A percentile compares a stretch with the other conserved stretches of the same genome.
These are phyloP conservation scores for Coleophoma eucalyptorum DNA, from an alignment of 2,329 filamentous ascomycete species.

Conservation along the genomic window DNA sequence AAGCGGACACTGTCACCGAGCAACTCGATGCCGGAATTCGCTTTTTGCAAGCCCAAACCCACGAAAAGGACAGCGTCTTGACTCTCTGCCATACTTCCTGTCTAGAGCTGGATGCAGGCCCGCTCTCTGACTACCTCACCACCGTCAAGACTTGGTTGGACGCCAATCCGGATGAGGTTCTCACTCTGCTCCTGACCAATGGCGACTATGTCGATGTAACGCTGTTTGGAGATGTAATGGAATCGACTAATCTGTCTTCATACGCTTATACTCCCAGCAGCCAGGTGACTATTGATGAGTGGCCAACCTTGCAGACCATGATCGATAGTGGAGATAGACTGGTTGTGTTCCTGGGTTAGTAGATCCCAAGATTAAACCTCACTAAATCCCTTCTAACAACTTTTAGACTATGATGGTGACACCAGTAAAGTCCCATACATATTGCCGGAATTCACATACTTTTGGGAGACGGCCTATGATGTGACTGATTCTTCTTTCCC, in stretches of 20 bases:
- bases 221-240: conserved; percentile 41
- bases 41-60: conserved; percentile 58
- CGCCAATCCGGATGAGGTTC: conserved; percentile 52
- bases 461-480: conserved; percentile 72
- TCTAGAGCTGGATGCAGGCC: conserved; percentile 51
- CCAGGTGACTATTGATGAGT: conserved; percentile 39
- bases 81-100: conserved; percentile 56
- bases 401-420: conserved; percentile 56
- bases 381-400: too few species aligned
- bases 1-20: conserved; percentile 51
- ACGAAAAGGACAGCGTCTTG: conserved; percentile 9
- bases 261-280: conserved; percentile 23
- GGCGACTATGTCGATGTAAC: conserved; percentile 50
- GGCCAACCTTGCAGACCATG: conserved; percentile 69
- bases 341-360: conserved; percentile 65
- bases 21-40: conserved; percentile 62
- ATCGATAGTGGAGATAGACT: conserved; percentile 61
- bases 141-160: conserved; percentile 58
- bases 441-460: conserved; percentile 58
- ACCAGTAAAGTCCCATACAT: conserved; percentile 54
- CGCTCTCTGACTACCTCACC: conserved; percentile 48
- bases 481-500: conserved; percentile 51
- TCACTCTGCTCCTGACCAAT: conserved; percentile 64
- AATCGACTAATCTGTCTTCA: conserved; percentile 13
- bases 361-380: neutral